Percentiles rank a stretch among this genome's conserved stretches.
Conservation (phyloP, 192 early-diverging fungal genomes). For the Backusella sp. region DNA sequence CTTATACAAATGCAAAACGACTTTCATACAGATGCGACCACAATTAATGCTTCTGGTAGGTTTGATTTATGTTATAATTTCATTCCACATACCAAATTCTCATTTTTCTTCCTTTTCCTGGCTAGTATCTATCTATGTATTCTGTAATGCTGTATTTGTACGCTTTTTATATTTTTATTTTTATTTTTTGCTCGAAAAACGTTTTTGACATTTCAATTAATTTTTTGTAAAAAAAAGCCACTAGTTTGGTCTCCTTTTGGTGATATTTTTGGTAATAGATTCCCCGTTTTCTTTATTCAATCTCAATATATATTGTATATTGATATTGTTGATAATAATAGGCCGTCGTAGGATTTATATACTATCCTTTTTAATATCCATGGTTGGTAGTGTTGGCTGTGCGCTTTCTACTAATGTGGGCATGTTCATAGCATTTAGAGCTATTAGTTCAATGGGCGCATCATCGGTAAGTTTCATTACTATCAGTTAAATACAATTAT, state of each 20-base stretch:
- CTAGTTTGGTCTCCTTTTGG: too few relatives aligned
- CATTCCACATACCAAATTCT: background rate
- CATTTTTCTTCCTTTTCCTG: background rate
- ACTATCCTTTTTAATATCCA: conserved; percentile 23
- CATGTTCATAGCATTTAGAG: conserved; percentile 30
- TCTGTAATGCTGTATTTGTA: conserved; percentile 31
- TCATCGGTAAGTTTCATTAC: conserved; percentile 19
- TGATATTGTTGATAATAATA: background rate
- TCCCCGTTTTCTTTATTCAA: background rate
- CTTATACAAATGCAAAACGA: conserved; percentile 24
- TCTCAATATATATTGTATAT: background rate
- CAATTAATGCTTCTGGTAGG: conserved; percentile 33
- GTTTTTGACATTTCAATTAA: background rate
- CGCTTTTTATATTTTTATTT: background rate
- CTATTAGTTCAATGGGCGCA: conserved; percentile 29
- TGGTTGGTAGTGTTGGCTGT: conserved; percentile 26
- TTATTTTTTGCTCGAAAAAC: background rate
- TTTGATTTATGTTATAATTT: background rate
- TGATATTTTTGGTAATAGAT: conserved; percentile 15
- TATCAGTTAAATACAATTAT: background rate
- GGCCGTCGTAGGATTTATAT: conserved; percentile 32
- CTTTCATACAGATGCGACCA: conserved; percentile 25
- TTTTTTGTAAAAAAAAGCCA: background rate
- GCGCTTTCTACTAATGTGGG: conserved; percentile 25
- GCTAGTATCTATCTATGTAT: conserved; percentile 25